Conservation (phyloP, 2,329 filamentous ascomycete species). For the Aspergillus tanneri region DNA sequence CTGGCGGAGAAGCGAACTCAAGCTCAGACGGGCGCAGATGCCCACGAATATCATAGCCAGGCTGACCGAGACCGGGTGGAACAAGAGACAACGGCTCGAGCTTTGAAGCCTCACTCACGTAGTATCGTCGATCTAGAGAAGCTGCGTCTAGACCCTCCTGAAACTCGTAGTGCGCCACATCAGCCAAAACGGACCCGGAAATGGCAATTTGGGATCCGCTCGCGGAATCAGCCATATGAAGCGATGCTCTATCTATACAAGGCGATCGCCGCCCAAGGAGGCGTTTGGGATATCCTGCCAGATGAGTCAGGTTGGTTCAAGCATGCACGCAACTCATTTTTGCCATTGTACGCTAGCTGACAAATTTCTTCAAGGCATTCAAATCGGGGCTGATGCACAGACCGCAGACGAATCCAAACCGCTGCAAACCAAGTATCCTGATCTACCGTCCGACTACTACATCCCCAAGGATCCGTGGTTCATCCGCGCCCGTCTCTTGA, state of each 20-base stretch:
- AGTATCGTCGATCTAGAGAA: slow-evolving; percentile 66
- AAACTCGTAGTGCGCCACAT: slow-evolving; percentile 45
- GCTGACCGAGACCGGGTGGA: slow-evolving; percentile 55
- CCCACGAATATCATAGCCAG: slow-evolving; percentile 23
- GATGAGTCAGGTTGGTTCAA: slow-evolving; percentile 38
- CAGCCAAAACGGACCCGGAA: slow-evolving; percentile 69
- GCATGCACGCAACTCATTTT: neutral
- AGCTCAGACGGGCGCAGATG: slow-evolving; percentile 12
- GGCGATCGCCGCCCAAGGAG: slow-evolving; percentile 81
- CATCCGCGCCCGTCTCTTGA: slow-evolving; percentile 84
- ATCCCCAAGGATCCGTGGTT: slow-evolving; percentile 95
- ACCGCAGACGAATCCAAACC: slow-evolving; percentile 38
- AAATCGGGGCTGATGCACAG: slow-evolving; percentile 38
- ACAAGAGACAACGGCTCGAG: slow-evolving; percentile 75
- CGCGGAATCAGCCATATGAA: slow-evolving; percentile 89
- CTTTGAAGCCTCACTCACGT: slow-evolving; percentile 81
- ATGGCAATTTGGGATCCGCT: slow-evolving; percentile 98
- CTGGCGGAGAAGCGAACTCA: slow-evolving; percentile 47
- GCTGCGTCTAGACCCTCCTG: slow-evolving; percentile 57
- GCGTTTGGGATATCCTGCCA: slow-evolving; percentile 71
- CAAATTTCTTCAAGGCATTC: slow-evolving; percentile 27
- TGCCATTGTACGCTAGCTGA: slow-evolving; percentile 1
- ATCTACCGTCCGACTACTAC: slow-evolving; percentile 62
- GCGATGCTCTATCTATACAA: slow-evolving; percentile 95
- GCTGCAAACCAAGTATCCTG: slow-evolving; percentile 46